A percentile compares a stretch with the other conserved stretches of the same genome.
These are phyloP conservation scores for Talaromyces sp. DNA, from an alignment of 2,329 filamentous ascomycete genomes.

Conservation along the genomic window DNA sequence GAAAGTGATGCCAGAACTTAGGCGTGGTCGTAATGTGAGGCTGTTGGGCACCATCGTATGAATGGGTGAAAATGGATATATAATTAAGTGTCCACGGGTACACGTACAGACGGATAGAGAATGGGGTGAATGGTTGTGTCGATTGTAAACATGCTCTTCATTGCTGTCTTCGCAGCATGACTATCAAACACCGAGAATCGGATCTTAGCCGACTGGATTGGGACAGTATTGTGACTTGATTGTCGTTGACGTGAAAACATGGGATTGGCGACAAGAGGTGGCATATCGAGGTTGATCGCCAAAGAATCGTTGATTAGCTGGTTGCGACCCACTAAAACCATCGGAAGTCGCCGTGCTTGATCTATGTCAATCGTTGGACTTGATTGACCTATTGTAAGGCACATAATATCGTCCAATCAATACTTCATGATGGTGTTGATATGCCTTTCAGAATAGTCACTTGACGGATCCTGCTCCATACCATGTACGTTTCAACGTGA, in stretches of 20 bases:
- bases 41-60: conserved; percentile 12
- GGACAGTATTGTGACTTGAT: neutral
- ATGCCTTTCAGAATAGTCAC: neutral
- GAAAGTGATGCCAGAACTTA: neutral
- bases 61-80: neutral
- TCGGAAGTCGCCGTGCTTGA: conserved; percentile 7
- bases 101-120: neutral
- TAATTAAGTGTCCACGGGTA: neutral
- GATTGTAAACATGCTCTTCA: neutral
- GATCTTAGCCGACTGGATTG: neutral
- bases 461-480: neutral
- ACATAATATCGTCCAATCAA: conserved; percentile 4
- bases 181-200: neutral
- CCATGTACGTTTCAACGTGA: neutral
- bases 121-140: neutral
- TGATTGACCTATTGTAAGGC: neutral
- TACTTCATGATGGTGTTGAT: neutral
- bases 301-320: conserved; percentile 1
- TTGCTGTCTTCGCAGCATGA: neutral
- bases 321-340: neutral
- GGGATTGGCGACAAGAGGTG: neutral
- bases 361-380: neutral
- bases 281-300: neutral
- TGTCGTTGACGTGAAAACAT: neutral
- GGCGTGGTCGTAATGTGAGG: conserved; percentile 2